A percentile compares a stretch with the other conserved stretches of the same genome.
Evolutionary conservation across 305 asterid genomes (phyloP).

Genomic region (Fraxinus dipetala): DNA sequence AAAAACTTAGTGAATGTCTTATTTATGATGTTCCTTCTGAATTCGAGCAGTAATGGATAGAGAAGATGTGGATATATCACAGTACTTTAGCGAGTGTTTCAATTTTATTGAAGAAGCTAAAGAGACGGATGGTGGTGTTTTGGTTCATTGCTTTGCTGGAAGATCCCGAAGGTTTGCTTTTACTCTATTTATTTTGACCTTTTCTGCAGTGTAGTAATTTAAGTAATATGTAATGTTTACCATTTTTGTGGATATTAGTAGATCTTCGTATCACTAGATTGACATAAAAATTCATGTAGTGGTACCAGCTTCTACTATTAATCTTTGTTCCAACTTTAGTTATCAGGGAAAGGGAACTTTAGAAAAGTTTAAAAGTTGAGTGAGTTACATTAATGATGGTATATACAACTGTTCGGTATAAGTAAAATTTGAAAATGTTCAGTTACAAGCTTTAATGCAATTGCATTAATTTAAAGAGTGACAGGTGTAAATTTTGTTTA

Average conservation of each 20-base stretch:
- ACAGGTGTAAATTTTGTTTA: not conserved
- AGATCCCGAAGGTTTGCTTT: slow-evolving; percentile 70
- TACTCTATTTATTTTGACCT: not conserved
- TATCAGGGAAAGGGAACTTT: not conserved
- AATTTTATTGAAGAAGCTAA: slow-evolving; percentile 74
- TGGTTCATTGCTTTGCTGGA: slow-evolving; percentile 85
- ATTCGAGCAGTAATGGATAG: slow-evolving; percentile 63
- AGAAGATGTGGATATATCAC: slow-evolving; percentile 44
- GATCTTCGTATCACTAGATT: not conserved
- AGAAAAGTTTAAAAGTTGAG: not conserved
- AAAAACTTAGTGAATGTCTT: not conserved
- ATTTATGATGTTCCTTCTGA: slow-evolving; percentile 9
- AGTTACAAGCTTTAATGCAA: not conserved
- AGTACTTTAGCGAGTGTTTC: slow-evolving; percentile 65
- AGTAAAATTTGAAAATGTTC: not conserved
- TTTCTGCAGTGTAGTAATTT: not conserved
- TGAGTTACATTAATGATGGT: not conserved
- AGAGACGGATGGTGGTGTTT: slow-evolving; percentile 54
- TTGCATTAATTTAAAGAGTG: not conserved
- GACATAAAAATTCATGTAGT: not conserved
- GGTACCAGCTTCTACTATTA: not conserved
- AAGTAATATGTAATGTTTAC: not conserved
- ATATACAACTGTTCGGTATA: not conserved
- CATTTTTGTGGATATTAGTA: not conserved
- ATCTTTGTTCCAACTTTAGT: not conserved